phyloP scores from a whole-genome alignment of 228 moss, liverwort and hornwort species.

The Sphagnum fallax region DNA sequence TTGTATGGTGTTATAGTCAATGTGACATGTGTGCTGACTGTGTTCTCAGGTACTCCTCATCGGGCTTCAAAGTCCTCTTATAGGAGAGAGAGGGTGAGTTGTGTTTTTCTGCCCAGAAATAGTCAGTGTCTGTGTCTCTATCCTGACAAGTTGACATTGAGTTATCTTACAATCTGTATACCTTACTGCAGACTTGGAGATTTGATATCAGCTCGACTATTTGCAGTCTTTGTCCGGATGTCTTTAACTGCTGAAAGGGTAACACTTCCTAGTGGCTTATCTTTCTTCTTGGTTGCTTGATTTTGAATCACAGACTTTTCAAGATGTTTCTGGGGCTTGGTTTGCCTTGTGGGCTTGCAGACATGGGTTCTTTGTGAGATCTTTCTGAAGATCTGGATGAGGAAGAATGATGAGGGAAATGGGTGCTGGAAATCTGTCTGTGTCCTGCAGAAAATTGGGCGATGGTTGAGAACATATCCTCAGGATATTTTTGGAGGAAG shows the following conservation, averaged over 20 bases:
- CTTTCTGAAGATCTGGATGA: too few species aligned
- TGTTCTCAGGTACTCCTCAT: slow-evolving; percentile 59
- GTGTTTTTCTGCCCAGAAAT: slow-evolving; percentile 3
- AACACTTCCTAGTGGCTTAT: background rate
- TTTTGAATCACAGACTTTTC: too few species aligned
- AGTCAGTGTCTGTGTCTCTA: background rate
- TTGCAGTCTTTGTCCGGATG: slow-evolving; percentile 41
- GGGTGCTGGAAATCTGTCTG: too few species aligned
- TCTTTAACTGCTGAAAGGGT: slow-evolving; percentile 46
- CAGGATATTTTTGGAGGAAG: slow-evolving; percentile 68
- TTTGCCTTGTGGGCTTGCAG: too few species aligned
- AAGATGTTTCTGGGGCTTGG: too few species aligned
- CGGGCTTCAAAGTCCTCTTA: slow-evolving; percentile 63
- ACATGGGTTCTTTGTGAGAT: too few species aligned
- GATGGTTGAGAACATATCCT: slow-evolving; percentile 58
- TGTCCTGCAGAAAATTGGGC: slow-evolving; percentile 40
- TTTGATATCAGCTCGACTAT: slow-evolving; percentile 40
- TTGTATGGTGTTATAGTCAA: too few species aligned
- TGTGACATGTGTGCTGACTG: background rate
- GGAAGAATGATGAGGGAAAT: too few species aligned
- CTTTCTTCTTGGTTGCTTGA: background rate
- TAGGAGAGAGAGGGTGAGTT: slow-evolving; percentile 62
- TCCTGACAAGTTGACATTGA: background rate
- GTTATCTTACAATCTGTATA: background rate
- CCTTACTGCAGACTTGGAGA: slow-evolving; percentile 48